Conservation (phyloP, 768 basidiomycete genomes). For the Pleurotus sapidus region DNA sequence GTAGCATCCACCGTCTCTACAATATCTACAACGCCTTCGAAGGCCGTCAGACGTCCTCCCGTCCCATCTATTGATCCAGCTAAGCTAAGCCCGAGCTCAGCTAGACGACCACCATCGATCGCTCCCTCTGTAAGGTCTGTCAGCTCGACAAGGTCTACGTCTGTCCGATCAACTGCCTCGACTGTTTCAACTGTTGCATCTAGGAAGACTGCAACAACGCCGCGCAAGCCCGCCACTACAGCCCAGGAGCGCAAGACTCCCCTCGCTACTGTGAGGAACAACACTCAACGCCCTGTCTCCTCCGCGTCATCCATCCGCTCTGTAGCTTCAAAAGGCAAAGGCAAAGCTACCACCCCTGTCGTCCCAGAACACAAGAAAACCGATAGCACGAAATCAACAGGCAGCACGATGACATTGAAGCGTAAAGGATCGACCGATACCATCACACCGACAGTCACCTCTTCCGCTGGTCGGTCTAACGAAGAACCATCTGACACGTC, state of each 20-base stretch:
- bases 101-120: slow-evolving; percentile 18
- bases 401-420: slow-evolving; percentile 39
- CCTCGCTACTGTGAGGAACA: not conserved
- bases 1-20: slow-evolving; percentile 10
- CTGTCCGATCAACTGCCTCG: slow-evolving; percentile 23
- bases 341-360: slow-evolving; percentile 13
- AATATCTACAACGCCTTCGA: slow-evolving; percentile 4
- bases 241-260: slow-evolving; percentile 16
- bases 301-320: slow-evolving; percentile 10
- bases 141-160: slow-evolving; percentile 4
- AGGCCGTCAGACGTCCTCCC: slow-evolving; percentile 23
- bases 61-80: slow-evolving; percentile 26
- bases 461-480: slow-evolving; percentile 7
- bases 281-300: slow-evolving; percentile 9
- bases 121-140: slow-evolving; percentile 13
- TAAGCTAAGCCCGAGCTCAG: slow-evolving; percentile 25
- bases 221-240: slow-evolving; percentile 9
- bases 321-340: slow-evolving; percentile 11
- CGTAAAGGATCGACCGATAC: slow-evolving; percentile 44
- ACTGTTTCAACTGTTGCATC: slow-evolving; percentile 23
- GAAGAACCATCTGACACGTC: slow-evolving; percentile 20
- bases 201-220: slow-evolving; percentile 20
- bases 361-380: slow-evolving; percentile 40
- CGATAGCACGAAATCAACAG: slow-evolving; percentile 39
- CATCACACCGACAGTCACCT: slow-evolving; percentile 25